Percentiles rank a stretch among this genome's conserved stretches.
Conservation (phyloP, 371 early-diverging fungal species). For the Syncephalastrum racemosum region DNA sequence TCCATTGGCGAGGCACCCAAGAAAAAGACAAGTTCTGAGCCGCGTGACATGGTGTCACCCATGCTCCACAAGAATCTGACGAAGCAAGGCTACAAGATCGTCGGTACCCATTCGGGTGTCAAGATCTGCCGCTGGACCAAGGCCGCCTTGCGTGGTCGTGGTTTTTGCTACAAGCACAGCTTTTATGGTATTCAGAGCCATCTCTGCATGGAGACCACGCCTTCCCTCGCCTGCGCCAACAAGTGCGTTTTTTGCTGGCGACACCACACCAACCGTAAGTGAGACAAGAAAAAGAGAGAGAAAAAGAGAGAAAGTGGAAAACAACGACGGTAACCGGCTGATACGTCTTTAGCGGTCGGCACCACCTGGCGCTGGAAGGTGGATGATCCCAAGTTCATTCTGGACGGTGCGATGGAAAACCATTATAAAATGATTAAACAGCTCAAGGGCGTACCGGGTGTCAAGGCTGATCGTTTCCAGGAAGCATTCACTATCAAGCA, state of each 20-base stretch:
- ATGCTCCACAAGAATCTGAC: conserved; percentile 71
- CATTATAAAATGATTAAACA: conserved; percentile 83
- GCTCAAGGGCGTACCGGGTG: conserved; percentile 76
- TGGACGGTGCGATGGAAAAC: conserved; percentile 74
- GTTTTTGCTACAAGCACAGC: conserved; percentile 82
- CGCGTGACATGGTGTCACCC: conserved; percentile 79
- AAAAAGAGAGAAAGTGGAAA: no score
- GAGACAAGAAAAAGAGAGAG: no score
- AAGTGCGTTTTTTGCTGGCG: conserved; percentile 86
- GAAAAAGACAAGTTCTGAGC: conserved; percentile 35
- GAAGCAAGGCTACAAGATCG: conserved; percentile 81
- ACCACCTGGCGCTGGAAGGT: conserved; percentile 79
- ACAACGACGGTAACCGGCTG: no score
- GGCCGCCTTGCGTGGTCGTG: conserved; percentile 72
- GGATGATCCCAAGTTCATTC: conserved; percentile 71
- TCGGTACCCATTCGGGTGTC: conserved; percentile 79
- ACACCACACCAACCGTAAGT: conserved; percentile 66
- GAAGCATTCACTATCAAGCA: conserved; percentile 73
- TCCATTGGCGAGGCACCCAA: conserved; percentile 24
- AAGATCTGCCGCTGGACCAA: conserved; percentile 88
- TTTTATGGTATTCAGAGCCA: conserved; percentile 71
- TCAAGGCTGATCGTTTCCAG: conserved; percentile 71
- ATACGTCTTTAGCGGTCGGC: conserved; percentile 23
- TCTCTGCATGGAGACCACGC: conserved; percentile 72
- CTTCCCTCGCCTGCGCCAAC: conserved; percentile 79